Base-by-base conservation (phyloP, 2,329 filamentous ascomycete genomes). In the Coccinonectria pachysandricola region DNA sequence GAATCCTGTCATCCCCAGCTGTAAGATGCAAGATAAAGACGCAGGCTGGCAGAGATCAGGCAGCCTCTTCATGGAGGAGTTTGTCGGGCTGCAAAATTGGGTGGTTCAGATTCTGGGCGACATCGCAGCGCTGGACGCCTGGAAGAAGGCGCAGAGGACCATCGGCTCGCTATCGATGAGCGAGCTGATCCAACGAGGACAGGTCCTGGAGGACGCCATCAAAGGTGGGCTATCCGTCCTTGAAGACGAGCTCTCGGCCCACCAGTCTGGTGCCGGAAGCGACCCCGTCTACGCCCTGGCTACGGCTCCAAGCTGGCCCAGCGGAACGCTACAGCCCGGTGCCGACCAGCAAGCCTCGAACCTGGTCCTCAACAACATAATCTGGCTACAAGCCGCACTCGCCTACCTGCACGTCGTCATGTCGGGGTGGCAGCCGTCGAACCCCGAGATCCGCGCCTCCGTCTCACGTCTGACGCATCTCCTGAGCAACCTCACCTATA, bases 21-120 rank as follows among this genome's bases (percentile, higher is more conserved):
- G 43, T 21, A 35, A 40, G 9, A 28, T 34, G 2, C 16, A 36
- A 2, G 26, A 33, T n/a, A 34, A 31, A 13, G 34, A 35, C 10
- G 20, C 30, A 5, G 34, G 40, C 15, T 34, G 44, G 7, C 36
- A 39, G 8, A 30, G 39, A 8, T 40, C 44, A 1, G 46, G 49
- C 1, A 49, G 47, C 1, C 47, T 65, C 19, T 52, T 54, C 26
- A 54, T 75, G 28, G 61, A 66, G 24, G 59, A 65, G 16, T 63
- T 71, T 24, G 49, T 69, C 20, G 72, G 73, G 2, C 58, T 70
- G 32, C 54, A 68, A 22, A 76, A 75, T 45, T 71, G 68, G 67
- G 62, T 63, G 1, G 38, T 77, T 23, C 49, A 67, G 23, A 52
- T 62, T n/a, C 59, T 79, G 21, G 64, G 62, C 8, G 61, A 71